These are phyloP conservation scores for Ogataea pini DNA, from an alignment of 805 yeast species.

Conservation along the genomic window DNA sequence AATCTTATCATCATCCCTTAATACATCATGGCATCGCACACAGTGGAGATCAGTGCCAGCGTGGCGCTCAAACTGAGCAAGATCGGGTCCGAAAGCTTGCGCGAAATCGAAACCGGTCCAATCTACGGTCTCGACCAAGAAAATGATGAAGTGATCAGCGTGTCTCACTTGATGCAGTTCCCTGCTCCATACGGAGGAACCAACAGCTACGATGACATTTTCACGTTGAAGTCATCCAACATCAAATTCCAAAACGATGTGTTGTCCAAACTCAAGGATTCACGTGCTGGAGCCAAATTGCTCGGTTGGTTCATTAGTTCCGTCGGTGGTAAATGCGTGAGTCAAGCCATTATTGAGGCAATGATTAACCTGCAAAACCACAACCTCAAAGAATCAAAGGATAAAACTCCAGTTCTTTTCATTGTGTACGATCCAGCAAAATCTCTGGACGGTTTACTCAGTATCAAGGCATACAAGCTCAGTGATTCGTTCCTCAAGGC, in stretches of 20 bases:
- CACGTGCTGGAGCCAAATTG: conserved; percentile 66
- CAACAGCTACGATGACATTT: conserved; percentile 49
- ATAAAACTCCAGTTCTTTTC: conserved; percentile 47
- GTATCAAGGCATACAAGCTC: conserved; percentile 69
- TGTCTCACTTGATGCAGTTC: conserved; percentile 67
- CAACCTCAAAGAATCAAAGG: conserved; percentile 29
- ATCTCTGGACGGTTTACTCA: conserved; percentile 59
- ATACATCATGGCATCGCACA: conserved; percentile 10
- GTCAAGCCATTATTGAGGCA: conserved; percentile 65
- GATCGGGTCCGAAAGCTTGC: conserved; percentile 64
- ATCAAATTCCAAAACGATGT: conserved; percentile 68
- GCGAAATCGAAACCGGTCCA: conserved; percentile 67
- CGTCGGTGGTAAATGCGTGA: conserved; percentile 66
- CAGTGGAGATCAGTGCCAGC: conserved; percentile 52
- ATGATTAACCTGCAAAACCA: conserved; percentile 59
- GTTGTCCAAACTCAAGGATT: conserved; percentile 57
- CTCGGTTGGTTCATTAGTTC: conserved; percentile 83
- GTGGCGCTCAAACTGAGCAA: conserved; percentile 61
- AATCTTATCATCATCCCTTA: not conserved
- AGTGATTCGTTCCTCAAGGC: conserved; percentile 58
- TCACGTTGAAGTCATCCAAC: conserved; percentile 57
- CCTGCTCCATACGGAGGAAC: conserved; percentile 41
- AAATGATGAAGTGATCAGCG: conserved; percentile 38
- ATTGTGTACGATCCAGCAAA: conserved; percentile 69
- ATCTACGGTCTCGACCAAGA: conserved; percentile 72